A percentile compares a stretch with the other conserved stretches of the same genome.
Conservation (phyloP, 306 rosid species). For the Vicia faba region DNA sequence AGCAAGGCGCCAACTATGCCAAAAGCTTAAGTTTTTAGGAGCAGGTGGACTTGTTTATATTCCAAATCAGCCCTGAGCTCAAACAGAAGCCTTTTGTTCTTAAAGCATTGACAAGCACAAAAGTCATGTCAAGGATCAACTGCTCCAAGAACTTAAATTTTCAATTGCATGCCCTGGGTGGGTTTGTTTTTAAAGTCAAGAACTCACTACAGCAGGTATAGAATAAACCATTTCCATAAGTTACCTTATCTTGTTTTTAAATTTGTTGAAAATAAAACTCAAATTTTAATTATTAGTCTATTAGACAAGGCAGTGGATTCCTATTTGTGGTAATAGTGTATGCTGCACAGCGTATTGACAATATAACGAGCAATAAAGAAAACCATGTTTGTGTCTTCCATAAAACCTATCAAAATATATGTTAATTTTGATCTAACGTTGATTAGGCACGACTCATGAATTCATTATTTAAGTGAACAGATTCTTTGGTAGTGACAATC, state of each 20-base stretch:
- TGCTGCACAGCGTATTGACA: conserved; percentile 1
- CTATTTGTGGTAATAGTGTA: conserved; percentile 4
- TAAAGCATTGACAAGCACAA: conserved; percentile 26
- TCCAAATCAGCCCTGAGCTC: conserved; percentile 6
- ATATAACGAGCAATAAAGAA: not conserved
- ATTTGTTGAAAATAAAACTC: not conserved
- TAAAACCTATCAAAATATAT: conserved; percentile 17
- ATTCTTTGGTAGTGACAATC: conserved; percentile 6
- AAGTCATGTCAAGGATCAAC: conserved; percentile 5
- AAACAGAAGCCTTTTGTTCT: conserved; percentile 3
- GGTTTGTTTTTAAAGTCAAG: conserved; percentile 14
- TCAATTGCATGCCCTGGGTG: not conserved
- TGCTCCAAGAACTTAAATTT: conserved; percentile 19
- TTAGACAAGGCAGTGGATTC: conserved; percentile 6
- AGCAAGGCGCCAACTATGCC: conserved; percentile 19
- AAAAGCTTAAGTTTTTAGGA: conserved; percentile 16
- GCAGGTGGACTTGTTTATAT: conserved; percentile 12
- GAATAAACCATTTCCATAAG: conserved; percentile 5
- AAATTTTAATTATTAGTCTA: not conserved
- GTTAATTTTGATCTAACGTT: conserved; percentile 26
- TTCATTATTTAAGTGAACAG: conserved; percentile 10
- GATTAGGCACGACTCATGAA: not conserved
- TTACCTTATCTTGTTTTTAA: not conserved
- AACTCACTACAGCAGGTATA: not conserved
- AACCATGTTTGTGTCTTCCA: not conserved